phyloP scores from a whole-genome alignment of 768 basidiomycete species.

The Psilocybe cubensis region DNA sequence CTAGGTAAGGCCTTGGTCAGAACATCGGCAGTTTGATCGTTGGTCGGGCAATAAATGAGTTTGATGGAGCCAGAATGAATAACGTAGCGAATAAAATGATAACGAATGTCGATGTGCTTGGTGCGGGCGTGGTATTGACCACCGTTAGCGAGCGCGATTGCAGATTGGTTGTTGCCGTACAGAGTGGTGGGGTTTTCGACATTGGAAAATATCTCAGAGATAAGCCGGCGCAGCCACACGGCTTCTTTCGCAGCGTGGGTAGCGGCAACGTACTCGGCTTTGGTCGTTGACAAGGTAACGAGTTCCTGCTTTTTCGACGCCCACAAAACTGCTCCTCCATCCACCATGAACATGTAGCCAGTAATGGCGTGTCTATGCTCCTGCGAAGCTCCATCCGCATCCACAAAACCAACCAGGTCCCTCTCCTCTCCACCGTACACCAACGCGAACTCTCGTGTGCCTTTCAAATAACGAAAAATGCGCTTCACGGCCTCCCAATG shows the following conservation, averaged over 20 bases:
- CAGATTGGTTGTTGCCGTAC: slow-evolving; percentile 12
- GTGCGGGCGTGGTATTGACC: slow-evolving; percentile 16
- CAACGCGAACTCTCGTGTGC: slow-evolving; percentile 9
- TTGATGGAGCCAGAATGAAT: slow-evolving; percentile 11
- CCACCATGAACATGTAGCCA: slow-evolving; percentile 23
- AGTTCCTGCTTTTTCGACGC: slow-evolving; percentile 30
- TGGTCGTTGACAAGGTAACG: slow-evolving; percentile 23
- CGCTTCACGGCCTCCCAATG: slow-evolving; percentile 14
- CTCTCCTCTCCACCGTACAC: slow-evolving; percentile 6
- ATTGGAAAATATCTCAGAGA: neutral
- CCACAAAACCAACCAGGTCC: neutral
- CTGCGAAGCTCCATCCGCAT: too few relatives aligned
- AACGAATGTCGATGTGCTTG: slow-evolving; percentile 20
- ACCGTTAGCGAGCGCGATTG: slow-evolving; percentile 10
- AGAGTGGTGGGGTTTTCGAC: neutral
- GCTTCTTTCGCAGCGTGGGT: slow-evolving; percentile 13
- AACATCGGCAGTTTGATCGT: slow-evolving; percentile 22
- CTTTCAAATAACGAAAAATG: slow-evolving; percentile 10
- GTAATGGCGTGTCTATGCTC: slow-evolving; percentile 8
- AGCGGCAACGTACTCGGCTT: slow-evolving; percentile 18
- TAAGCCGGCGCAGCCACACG: slow-evolving; percentile 7
- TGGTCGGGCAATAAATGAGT: slow-evolving; percentile 25
- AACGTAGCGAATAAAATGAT: slow-evolving; percentile 17
- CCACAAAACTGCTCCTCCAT: slow-evolving; percentile 33
- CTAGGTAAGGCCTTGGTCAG: slow-evolving; percentile 28